phyloP scores from a whole-genome alignment of 2,329 filamentous ascomycete species.

The Achaetomium macrosporum region DNA sequence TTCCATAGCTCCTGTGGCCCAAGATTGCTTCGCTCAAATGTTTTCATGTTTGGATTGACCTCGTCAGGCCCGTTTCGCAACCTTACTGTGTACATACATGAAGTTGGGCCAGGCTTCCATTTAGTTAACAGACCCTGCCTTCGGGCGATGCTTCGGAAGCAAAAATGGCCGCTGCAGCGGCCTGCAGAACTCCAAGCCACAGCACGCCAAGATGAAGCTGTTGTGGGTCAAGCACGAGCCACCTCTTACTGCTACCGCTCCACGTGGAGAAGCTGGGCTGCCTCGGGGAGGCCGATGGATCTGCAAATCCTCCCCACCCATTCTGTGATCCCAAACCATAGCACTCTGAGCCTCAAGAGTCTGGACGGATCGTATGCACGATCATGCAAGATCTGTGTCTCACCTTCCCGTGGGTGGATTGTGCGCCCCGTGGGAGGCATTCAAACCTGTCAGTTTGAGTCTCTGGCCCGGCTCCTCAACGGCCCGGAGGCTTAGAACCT shows the following conservation, averaged over 20 bases:
- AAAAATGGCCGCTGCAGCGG: conserved; percentile 3
- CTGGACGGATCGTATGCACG: not conserved
- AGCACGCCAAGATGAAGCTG: not conserved
- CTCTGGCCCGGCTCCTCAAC: not conserved
- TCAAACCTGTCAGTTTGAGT: conserved; percentile 6
- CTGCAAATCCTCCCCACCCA: too few relatives aligned
- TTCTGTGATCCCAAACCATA: not conserved
- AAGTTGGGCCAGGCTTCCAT: not conserved
- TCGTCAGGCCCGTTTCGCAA: too few relatives aligned
- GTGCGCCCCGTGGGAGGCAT: not conserved
- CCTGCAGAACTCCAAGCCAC: conserved; percentile 9
- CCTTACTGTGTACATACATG: too few relatives aligned
- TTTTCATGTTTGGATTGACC: too few relatives aligned
- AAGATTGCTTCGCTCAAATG: too few relatives aligned
- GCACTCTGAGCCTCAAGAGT: not conserved
- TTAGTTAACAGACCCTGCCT: too few relatives aligned
- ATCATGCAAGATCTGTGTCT: conserved; percentile 3
- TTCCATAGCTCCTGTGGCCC: too few relatives aligned
- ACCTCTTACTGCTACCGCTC: too few relatives aligned
- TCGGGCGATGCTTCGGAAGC: conserved; percentile 1
- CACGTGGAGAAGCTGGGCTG: not conserved
- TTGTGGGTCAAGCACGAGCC: not conserved
- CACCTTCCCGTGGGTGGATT: not conserved
- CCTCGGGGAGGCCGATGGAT: not conserved
- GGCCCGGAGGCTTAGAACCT: conserved; percentile 2